Evolutionary conservation across 2,329 filamentous ascomycete species (phyloP).

Genomic region (Rhexocercosporidium sp.): DNA sequence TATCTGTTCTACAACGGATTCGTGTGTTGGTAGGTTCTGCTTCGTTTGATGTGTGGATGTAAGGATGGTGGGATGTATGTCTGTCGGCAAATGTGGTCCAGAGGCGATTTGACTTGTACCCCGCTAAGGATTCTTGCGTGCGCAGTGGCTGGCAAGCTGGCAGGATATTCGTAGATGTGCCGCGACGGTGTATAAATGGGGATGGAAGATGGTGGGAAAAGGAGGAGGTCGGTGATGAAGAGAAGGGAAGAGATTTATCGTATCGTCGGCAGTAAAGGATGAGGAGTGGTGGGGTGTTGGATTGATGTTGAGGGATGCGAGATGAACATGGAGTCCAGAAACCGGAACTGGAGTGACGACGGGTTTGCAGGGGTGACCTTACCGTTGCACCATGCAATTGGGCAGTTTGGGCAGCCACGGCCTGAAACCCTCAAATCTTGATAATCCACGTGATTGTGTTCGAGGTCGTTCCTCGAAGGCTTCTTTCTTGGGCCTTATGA

Average conservation of each 20-base stretch:
- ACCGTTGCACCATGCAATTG: slow-evolving; percentile 9
- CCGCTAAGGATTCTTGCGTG: slow-evolving; percentile 8
- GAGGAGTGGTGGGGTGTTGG: slow-evolving; percentile 12
- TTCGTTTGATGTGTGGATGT: not conserved
- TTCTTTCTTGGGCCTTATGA: not conserved
- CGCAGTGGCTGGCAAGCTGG: not conserved
- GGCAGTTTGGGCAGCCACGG: slow-evolving; percentile 19
- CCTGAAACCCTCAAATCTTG: slow-evolving; percentile 1
- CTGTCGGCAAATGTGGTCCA: not conserved
- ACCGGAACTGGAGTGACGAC: slow-evolving; percentile 27
- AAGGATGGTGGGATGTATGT: not conserved
- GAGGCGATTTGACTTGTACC: slow-evolving; percentile 14
- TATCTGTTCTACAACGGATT: not conserved
- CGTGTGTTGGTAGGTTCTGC: not conserved
- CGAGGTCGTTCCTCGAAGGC: not conserved
- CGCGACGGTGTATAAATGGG: slow-evolving; percentile 2
- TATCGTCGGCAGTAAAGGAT: slow-evolving; percentile 12
- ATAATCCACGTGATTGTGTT: slow-evolving; percentile 14
- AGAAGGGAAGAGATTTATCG: slow-evolving; percentile 29
- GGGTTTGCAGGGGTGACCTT: slow-evolving; percentile 5
- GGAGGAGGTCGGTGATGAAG: slow-evolving; percentile 25
- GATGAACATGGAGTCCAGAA: slow-evolving; percentile 19
- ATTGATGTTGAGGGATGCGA: slow-evolving; percentile 21
- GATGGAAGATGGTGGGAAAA: slow-evolving; percentile 15
- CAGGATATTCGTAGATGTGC: not conserved